Evolutionary conservation across 306 rosid species (phyloP), one percentile per base, ranked within the genome.

Genomic region (Senna tora): DNA sequence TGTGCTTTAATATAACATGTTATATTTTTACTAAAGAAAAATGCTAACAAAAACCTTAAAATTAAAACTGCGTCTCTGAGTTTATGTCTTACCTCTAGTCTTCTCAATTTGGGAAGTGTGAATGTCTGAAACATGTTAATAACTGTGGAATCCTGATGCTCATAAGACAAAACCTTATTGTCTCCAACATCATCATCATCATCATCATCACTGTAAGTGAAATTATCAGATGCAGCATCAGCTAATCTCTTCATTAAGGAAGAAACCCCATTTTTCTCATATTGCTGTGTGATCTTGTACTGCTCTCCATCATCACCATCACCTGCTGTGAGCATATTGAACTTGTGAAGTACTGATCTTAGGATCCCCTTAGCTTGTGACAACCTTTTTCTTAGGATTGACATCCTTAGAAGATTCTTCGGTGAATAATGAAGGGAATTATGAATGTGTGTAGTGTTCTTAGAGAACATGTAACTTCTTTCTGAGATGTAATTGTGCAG

Each of bases 11-110:
- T 36, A 5, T 36, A 4, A 25, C 39, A 4, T 33, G 22, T 36
- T 39, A 0, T 22, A 45, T 9, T 28, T 49, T 16, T 39, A 12
- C 7, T 65, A 28, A 53, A 52, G 14, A 55, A 13, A 13, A 7
- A 6, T 3, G 4, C 10, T 11, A 53, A 0, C 16, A 41, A 36
- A 41, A 2, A 43, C 3, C 16, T 43, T 43, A 43, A 43, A 43
- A n/a, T n/a, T n/a, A n/a, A 43, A 6, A 15, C n/a, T n/a, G n/a
- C n/a, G n/a, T n/a, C n/a, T n/a, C n/a, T n/a, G n/a, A n/a, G n/a
- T n/a, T n/a, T n/a, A n/a, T n/a, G n/a, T n/a, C 43, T 77, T 72
- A 83, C 87, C 84, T 79, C 75, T 22, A 82, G 25, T 47, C 25
- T 69, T 73, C 64, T 72, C 64, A 79, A 61, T 21, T 45, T 68